Base-by-base conservation (phyloP, 805 yeast genomes). In the Pichia nakasei region DNA sequence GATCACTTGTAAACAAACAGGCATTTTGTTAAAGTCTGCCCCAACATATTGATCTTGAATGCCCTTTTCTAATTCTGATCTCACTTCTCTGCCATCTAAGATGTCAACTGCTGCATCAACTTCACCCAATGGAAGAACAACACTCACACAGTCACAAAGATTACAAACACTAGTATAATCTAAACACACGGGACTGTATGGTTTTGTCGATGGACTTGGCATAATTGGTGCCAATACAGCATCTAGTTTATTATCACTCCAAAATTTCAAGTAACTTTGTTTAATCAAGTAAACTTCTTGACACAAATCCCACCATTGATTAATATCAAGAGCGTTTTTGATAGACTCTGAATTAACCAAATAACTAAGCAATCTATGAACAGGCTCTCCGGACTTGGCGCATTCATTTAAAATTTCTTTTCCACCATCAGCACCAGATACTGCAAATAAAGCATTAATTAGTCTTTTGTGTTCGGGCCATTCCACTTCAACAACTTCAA, bases 1-100 rank as follows among this genome's bases (percentile, higher is more conserved):
- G 4, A 80, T 76, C 26, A 82, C 62, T 58, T 82, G 87, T n/a
- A 82, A 61, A 18, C 79, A 75, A 13, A 77, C 79, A 0, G 86
- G 80, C 44, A 80, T 75, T 5, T 80, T 82, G 50, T 76, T 69
- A 57, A 70, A 66, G 48, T 71, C 71, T 41, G 63, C 69, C 1
- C 81, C 72, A 37, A 52, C 46, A 38, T 76, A 79, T 40, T 67
- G 56, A 26, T 62, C 58, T 50, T 68, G 68, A 33, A 73, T 69
- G 20, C 61, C 66, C 37, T 59, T 52, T 41, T 78, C 84, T 3
- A 67, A 54, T 2, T 64, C 67, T 52, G 66, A 70, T 51, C 63
- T 55, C 37, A 66, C 60, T 12, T 50, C 39, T 15, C 48, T 48
- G 6, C 47, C 51, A 35, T 65, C 67, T 22, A 46, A 53, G 0